Conservation (phyloP, 2,329 filamentous ascomycete species). For the Botryotinia globosa region DNA sequence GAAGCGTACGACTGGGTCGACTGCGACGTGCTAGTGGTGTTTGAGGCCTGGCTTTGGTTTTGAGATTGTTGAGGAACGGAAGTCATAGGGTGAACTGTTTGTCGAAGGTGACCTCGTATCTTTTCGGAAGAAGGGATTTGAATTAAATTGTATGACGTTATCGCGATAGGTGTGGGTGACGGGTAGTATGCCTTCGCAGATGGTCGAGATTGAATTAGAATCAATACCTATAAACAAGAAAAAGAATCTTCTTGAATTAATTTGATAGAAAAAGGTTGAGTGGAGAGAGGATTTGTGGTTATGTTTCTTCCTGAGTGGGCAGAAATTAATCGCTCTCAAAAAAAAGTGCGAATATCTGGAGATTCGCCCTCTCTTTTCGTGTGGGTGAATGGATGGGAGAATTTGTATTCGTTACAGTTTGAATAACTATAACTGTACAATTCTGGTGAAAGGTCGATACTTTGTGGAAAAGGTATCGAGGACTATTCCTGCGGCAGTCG, state of each 20-base stretch:
- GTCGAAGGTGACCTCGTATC: slow-evolving; percentile 25
- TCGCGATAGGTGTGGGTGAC: slow-evolving; percentile 27
- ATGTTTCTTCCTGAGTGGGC: slow-evolving; percentile 29
- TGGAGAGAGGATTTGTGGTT: slow-evolving; percentile 18
- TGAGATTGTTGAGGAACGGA: slow-evolving; percentile 38
- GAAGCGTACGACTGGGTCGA: slow-evolving; percentile 65
- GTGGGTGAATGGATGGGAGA: slow-evolving; percentile 26
- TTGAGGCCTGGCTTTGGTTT: slow-evolving; percentile 50
- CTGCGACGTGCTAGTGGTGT: slow-evolving; percentile 51
- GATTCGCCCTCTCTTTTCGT: slow-evolving; percentile 26
- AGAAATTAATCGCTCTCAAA: slow-evolving; percentile 38
- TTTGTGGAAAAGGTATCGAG: slow-evolving; percentile 21
- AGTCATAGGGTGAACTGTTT: slow-evolving; percentile 39
- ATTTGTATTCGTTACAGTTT: slow-evolving; percentile 11
- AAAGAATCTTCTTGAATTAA: slow-evolving; percentile 17
- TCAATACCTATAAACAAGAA: slow-evolving; percentile 5
- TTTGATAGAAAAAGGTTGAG: slow-evolving; percentile 20
- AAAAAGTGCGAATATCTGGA: slow-evolving; percentile 26
- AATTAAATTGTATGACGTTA: slow-evolving; percentile 34
- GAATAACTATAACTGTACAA: slow-evolving; percentile 17
- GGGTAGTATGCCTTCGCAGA: slow-evolving; percentile 28
- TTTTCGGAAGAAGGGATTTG: slow-evolving; percentile 13
- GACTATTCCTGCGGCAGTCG: slow-evolving; percentile 32
- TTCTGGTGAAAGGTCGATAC: slow-evolving; percentile 15
- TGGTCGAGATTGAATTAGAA: slow-evolving; percentile 32